Evolutionary conservation across 2,329 filamentous ascomycete species (phyloP).

Genomic region (Hypoxylon sp.): DNA sequence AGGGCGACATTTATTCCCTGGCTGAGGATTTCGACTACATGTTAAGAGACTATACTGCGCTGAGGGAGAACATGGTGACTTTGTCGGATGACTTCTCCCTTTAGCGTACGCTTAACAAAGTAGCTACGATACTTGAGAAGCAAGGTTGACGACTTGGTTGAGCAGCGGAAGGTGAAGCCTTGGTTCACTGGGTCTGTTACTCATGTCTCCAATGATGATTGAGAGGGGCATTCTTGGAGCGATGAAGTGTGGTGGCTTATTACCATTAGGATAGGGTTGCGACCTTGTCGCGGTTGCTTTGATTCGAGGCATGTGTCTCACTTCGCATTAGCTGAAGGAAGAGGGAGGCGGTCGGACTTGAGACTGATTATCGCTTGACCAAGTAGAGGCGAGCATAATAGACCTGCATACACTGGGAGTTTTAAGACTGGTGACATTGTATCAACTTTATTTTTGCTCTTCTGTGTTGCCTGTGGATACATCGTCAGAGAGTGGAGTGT

Average conservation of each 20-base stretch:
- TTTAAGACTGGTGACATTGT: constrained; percentile 2
- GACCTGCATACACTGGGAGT: background rate
- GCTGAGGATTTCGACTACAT: background rate
- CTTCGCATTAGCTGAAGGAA: constrained; percentile 2
- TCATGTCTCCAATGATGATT: background rate
- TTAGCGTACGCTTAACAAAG: background rate
- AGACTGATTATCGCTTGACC: background rate
- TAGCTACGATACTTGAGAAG: background rate
- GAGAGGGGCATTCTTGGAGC: background rate
- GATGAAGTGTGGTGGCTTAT: background rate
- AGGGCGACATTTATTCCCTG: background rate
- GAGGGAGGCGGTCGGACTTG: background rate
- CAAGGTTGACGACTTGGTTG: background rate
- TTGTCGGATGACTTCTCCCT: background rate
- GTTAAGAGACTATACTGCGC: background rate
- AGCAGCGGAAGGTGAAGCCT: background rate
- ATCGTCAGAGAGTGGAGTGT: background rate
- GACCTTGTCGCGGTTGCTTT: background rate
- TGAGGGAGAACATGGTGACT: background rate
- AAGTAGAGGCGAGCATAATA: constrained; percentile 14
- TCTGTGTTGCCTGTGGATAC: background rate
- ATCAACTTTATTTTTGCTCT: constrained; percentile 13
- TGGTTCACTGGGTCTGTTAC: background rate
- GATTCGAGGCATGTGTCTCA: background rate
- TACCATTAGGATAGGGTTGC: background rate